Base-by-base conservation (phyloP, 495 filamentous ascomycete genomes). In the Aspergillus kassunensis region DNA sequence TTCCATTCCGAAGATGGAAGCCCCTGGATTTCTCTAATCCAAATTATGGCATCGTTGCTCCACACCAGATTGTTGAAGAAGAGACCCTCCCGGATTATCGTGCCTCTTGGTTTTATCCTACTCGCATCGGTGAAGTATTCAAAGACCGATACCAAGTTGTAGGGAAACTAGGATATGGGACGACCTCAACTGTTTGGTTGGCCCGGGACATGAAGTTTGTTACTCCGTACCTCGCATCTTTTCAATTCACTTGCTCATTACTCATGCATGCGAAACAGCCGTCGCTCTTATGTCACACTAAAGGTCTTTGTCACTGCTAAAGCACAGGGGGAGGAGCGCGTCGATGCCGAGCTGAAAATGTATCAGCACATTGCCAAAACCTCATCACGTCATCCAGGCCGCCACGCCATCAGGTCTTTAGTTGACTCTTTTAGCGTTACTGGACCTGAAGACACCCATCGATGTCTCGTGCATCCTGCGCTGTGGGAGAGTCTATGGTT, bases 381-480 rank as follows among this genome's bases (percentile, higher is more conserved):
- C 19, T 54, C 61, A 18, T 37, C 48, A 27, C 44, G 19, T 9
- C 67, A 72, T 55, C 51, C 58, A 36, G 69, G 67, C 42, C 47
- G 46, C 35, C 36, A 15, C 9, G 54, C 44, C 10, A 29, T 63
- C 1, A 55, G 68, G 53, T 42, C 62, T 35, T 53, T 62, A 43
- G 51, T 64, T 49, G 72, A 74, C 43, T 59, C 61, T 0, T 77
- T 73, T 51, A 47, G 67, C 40, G 20, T 67, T 19, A 16, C 59
- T 15, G 62, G 66, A 1, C 62, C 67, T 37, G 49, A 70, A 43
- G 71, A 69, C 47, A 72, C 62, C 41, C 67, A 77, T 57, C 46
- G 65, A 30, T 74, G 67, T 35, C 62, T 75, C 41, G 68, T 73
- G 29, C 71, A 70, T 58, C 60, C 65, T 41, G 66, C 68, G n/a